phyloP scores from a whole-genome alignment of 768 basidiomycete species.

The Inosperma sp. region DNA sequence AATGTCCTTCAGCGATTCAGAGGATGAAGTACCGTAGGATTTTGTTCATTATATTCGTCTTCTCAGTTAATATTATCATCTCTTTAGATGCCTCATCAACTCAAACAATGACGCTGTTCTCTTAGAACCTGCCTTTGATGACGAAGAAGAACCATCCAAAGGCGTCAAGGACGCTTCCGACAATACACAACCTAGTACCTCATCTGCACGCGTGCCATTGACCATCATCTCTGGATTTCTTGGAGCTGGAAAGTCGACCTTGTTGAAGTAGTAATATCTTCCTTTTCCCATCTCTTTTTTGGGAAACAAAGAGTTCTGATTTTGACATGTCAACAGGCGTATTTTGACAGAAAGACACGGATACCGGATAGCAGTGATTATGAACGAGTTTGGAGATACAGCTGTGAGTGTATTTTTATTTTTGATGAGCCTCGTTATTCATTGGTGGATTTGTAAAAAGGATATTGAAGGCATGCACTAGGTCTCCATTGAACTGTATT shows the following conservation, averaged over 20 bases:
- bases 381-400: constrained; percentile 98
- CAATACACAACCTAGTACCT: no score
- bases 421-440: constrained; percentile 1
- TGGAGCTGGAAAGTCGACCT: constrained; percentile 91
- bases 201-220: no score
- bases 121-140: not conserved
- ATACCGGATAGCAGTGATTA: constrained; percentile 93
- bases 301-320: not conserved
- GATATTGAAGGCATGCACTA: constrained; percentile 73
- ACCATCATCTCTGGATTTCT: constrained; percentile 95
- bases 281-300: constrained; percentile 2
- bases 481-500: not conserved
- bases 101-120: not conserved
- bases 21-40: constrained; percentile 5
- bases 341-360: constrained; percentile 93
- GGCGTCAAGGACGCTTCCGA: no score
- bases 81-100: not conserved
- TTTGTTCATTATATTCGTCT: not conserved
- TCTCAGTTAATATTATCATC: not conserved
- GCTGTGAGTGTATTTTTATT: constrained; percentile 51
- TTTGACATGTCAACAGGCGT: constrained; percentile 42
- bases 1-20: constrained; percentile 5
- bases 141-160: no score
- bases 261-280: constrained; percentile 57
- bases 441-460: constrained; percentile 33